Evolutionary conservation across 2,329 filamentous ascomycete genomes (phyloP), one percentile per base, ranked within the genome.

Genomic region (Fusarium globosum): DNA sequence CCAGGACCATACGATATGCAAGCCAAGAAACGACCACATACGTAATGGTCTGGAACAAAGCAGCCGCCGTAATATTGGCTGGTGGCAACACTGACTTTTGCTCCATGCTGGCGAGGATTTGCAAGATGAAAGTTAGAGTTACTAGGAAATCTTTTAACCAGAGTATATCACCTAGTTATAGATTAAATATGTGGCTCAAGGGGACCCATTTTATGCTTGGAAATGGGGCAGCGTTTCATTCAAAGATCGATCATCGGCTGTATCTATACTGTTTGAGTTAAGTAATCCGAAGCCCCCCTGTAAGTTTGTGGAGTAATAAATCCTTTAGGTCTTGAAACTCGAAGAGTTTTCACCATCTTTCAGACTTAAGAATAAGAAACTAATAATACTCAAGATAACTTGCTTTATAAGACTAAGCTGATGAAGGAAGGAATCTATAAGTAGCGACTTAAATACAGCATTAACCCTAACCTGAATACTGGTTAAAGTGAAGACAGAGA

Each of bases 21-120:
- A 82, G 21, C 79, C 79, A 82, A 4, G 77, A 8, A 14, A 69
- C 70, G 11, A 77, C 9, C 2, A 82, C 46, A 33, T 73, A 69
- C 2, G 49, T n/a, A 26, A 64, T 21, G 10, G 46, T 57, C 28
- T 60, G 43, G 2, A 65, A n/a, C 5, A 35, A 58, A 20, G 23
- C 28, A 8, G 68, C 20, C 1, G 42, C 45, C 20, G 41, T 72
- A 14, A 72, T n/a, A 15, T 45, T 36, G 20, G 26, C 42, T 2
- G 23, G n/a, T 5, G n/a, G 42, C 38, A 49, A 48, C 0, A 12
- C 5, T 7, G 3, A 9, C 4, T 51, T 46, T 16, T 6, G 23
- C 11, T 66, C 41, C 68, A 71, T 71, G 23, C 11, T 67, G 36
- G 4, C 9, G 8, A 18, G 30, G 26, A 26, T 26, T 21, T 38